A percentile compares a stretch with the other conserved stretches of the same genome.
Conservation (phyloP, 116 monocot species). For the Cymodocea nodosa region DNA sequence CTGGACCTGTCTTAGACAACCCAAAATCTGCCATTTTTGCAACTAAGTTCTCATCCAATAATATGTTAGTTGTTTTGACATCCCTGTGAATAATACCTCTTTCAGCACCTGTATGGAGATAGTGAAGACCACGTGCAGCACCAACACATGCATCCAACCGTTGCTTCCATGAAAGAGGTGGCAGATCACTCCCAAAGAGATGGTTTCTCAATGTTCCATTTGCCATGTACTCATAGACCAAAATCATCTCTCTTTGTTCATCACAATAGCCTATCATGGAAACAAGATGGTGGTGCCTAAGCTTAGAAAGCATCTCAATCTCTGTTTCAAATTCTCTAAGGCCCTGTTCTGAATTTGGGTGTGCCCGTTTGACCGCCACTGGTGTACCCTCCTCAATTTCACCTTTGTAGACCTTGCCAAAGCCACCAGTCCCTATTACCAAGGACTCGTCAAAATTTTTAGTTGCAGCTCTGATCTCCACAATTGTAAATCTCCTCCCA, state of each 20-base stretch:
- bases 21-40: conserved; percentile 78
- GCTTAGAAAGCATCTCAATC: conserved; percentile 74
- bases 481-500: conserved; percentile 34
- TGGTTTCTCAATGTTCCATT: conserved; percentile 56
- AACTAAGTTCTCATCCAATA: conserved; percentile 44
- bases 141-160: conserved; percentile 63
- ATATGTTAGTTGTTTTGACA: conserved; percentile 65
- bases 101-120: conserved; percentile 65
- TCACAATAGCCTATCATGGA: conserved; percentile 73
- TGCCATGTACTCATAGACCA: conserved; percentile 70
- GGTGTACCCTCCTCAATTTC: conserved; percentile 38
- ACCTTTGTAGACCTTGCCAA: conserved; percentile 61
- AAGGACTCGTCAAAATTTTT: conserved; percentile 40
- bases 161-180: conserved; percentile 52
- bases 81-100: conserved; percentile 62
- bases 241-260: conserved; percentile 64
- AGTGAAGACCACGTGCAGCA: conserved; percentile 59
- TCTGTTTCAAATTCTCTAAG: conserved; percentile 57
- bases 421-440: conserved; percentile 58
- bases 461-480: conserved; percentile 35
- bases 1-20: conserved; percentile 51
- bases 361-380: conserved; percentile 61
- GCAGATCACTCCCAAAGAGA: conserved; percentile 45
- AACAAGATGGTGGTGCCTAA: conserved; percentile 61
- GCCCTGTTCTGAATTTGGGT: conserved; percentile 54